Evolutionary conservation across 1,284 basidiomycete species (phyloP).

Genomic region (Laetiporus sulphureus): DNA sequence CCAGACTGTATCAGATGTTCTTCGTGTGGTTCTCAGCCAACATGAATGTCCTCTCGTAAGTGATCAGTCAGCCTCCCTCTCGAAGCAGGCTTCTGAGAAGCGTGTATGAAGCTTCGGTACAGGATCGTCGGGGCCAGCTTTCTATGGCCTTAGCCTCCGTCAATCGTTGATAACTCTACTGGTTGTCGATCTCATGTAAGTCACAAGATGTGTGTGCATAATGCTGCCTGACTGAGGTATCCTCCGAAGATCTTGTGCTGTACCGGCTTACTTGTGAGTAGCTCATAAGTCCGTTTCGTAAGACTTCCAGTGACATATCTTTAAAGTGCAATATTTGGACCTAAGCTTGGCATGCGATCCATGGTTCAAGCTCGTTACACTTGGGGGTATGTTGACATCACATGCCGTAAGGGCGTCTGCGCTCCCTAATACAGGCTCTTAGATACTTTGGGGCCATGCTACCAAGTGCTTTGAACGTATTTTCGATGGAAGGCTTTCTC

Average conservation of each 20-base stretch:
- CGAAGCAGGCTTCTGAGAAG: neutral
- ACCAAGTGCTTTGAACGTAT: conserved; percentile 59
- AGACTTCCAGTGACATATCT: neutral
- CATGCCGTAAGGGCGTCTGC: too few relatives aligned
- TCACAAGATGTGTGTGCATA: conserved; percentile 5
- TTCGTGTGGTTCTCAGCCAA: conserved; percentile 42
- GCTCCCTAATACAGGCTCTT: too few relatives aligned
- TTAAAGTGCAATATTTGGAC: conserved; percentile 50
- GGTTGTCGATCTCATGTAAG: conserved; percentile 50
- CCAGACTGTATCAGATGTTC: conserved; percentile 32
- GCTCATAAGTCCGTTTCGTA: neutral
- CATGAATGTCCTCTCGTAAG: conserved; percentile 50
- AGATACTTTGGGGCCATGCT: conserved; percentile 59
- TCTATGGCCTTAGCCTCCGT: conserved; percentile 48
- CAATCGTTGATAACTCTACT: conserved; percentile 44
- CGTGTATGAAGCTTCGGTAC: conserved; percentile 36
- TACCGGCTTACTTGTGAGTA: conserved; percentile 52
- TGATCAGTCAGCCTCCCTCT: neutral
- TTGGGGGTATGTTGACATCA: conserved; percentile 33
- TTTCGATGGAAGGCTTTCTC: conserved; percentile 63
- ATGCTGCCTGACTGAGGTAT: neutral
- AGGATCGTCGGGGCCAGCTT: conserved; percentile 52
- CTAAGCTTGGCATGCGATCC: conserved; percentile 54
- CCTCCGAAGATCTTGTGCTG: conserved; percentile 18
- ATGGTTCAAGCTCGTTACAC: conserved; percentile 61